Evolutionary conservation across 1,284 basidiomycete genomes (phyloP), one percentile per base, ranked within the genome.

Genomic region (Cutaneotrichosporon sp.): DNA sequence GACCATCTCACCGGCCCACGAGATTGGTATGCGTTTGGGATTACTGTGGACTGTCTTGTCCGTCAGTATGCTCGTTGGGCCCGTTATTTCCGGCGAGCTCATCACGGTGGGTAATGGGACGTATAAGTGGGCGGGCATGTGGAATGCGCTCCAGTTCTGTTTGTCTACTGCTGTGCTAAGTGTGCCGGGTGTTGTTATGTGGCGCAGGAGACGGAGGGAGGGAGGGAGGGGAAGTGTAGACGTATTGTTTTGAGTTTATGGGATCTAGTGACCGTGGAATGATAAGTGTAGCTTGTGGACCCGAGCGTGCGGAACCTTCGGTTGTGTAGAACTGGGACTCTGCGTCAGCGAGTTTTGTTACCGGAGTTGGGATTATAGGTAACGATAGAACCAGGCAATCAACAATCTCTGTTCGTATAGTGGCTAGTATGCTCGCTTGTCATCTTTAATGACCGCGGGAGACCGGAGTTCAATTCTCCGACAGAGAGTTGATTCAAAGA

Each of bases 21-120:
- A 80, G 61, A 73, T 76, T 56, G 78, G 78, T 0, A 71, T 76
- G 66, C 60, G 78, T 11, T 60, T 80, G 32, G 77, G 78, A 18
- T 73, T 80, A 73, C 64, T 63, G 21, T 77, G 76, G 76, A 68
- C 67, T 10, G 57, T 74, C 21, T 70, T 72, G 13, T 65, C 70
- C 1, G 42, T 76, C 9, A 70, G 74, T 0, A 58, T 72, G n/a
- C 69, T 79, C 16, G 70, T 70, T 6, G 77, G 78, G 4, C 78
- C 78, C 2, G 71, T 73, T 49, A 70, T 75, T 22, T 66, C 71
- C 42, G 76, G 74, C 14, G 36, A 61, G 47, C 63, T 76, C 36
- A 66, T 75, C 55, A 56, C 63, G 5, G 57, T 60, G 1, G 50
- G 66, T 16, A 61, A 63, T 13, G 60, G 63, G 26, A 36, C 30